Evolutionary conservation across 2,329 filamentous ascomycete genomes (phyloP).

Genomic region (Beauveria rudraprayagi): DNA sequence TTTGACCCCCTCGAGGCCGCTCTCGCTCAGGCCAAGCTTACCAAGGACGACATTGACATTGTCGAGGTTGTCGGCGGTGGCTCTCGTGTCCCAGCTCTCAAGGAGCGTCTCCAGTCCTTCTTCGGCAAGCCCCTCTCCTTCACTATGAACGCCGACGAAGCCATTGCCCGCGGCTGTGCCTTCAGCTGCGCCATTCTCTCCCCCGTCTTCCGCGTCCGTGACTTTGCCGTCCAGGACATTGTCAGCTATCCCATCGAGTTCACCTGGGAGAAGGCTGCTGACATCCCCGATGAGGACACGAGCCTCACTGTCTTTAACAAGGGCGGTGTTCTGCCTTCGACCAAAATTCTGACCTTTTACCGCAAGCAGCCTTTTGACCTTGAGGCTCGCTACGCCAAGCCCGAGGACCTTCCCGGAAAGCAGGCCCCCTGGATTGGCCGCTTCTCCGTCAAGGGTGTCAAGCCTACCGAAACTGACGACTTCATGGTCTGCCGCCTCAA

Average conservation of each 20-base stretch:
- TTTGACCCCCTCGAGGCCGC: slow-evolving; percentile 78
- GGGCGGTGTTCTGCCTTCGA: slow-evolving; percentile 93
- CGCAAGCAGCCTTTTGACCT: slow-evolving; percentile 95
- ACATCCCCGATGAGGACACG: slow-evolving; percentile 97
- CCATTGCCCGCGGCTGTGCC: slow-evolving; percentile 87
- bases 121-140: slow-evolving; percentile 90
- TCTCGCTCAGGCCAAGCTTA: slow-evolving; percentile 86
- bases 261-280: slow-evolving; percentile 95
- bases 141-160: slow-evolving; percentile 97
- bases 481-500: slow-evolving; percentile 99
- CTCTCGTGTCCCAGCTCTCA: slow-evolving; percentile 87
- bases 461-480: slow-evolving; percentile 86
- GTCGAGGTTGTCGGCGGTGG: slow-evolving; percentile 93
- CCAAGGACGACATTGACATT: slow-evolving; percentile 82
- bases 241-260: slow-evolving; percentile 98
- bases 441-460: slow-evolving; percentile 96
- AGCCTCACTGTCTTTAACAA: slow-evolving; percentile 95
- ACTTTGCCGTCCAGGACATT: slow-evolving; percentile 96
- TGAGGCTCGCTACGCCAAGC: slow-evolving; percentile 86
- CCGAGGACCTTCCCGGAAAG: slow-evolving; percentile 80
- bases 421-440: slow-evolving; percentile 90
- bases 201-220: slow-evolving; percentile 94
- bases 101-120: slow-evolving; percentile 81
- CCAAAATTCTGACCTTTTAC: slow-evolving; percentile 99
- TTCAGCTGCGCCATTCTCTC: slow-evolving; percentile 98